Evolutionary conservation across 306 rosid species (phyloP).

Genomic region (Dryas alaskensis): DNA sequence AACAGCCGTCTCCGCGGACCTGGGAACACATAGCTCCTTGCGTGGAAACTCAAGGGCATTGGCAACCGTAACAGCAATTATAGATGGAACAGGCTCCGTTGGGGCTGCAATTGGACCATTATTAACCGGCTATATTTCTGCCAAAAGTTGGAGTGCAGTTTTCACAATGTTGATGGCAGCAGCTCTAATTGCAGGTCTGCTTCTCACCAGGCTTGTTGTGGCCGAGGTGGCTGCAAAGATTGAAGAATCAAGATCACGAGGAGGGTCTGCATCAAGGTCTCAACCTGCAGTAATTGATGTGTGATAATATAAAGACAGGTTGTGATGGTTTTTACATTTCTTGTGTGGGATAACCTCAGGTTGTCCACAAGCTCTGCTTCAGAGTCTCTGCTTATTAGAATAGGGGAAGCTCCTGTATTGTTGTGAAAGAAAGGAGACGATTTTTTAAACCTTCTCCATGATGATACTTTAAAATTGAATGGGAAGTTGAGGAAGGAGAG

Average conservation of each 20-base stretch:
- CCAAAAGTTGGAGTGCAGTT: constrained; percentile 78
- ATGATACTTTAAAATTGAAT: constrained; percentile 4
- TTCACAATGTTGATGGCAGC: constrained; percentile 91
- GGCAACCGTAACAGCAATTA: constrained; percentile 93
- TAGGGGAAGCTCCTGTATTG: neutral
- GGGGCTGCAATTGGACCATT: constrained; percentile 97
- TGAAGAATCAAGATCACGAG: constrained; percentile 53
- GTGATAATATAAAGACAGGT: constrained; percentile 19
- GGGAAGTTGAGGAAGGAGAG: constrained; percentile 1
- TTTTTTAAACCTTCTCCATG: constrained; percentile 33
- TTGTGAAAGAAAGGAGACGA: constrained; percentile 35
- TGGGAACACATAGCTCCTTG: constrained; percentile 91
- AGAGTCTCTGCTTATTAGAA: constrained; percentile 19
- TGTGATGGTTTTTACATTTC: neutral
- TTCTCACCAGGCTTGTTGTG: constrained; percentile 78
- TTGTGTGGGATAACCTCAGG: constrained; percentile 15
- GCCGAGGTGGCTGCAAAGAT: constrained; percentile 75
- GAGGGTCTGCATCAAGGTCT: constrained; percentile 30
- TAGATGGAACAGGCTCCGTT: constrained; percentile 93
- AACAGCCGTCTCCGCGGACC: constrained; percentile 94
- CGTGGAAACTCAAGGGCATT: constrained; percentile 83
- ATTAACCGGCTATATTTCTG: constrained; percentile 83
- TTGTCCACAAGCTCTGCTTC: constrained; percentile 26
- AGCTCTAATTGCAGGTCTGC: constrained; percentile 83
- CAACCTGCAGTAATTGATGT: constrained; percentile 34